Evolutionary conservation across 306 rosid genomes (phyloP), one percentile per base, ranked within the genome.

Genomic region (Senna siamea): DNA sequence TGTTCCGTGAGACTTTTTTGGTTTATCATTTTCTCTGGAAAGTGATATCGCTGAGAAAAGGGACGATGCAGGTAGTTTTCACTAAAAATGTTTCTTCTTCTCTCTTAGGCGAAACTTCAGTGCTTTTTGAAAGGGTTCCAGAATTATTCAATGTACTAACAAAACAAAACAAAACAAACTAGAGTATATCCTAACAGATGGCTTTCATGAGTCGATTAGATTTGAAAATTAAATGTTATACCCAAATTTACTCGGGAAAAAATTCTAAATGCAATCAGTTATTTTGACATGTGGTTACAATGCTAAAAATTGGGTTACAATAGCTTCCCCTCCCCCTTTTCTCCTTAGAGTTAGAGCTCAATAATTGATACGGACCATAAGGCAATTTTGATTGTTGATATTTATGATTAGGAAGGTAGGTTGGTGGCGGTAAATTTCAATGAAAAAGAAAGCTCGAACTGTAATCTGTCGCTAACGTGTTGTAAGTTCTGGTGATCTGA

Each of bases 351-450:
- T 66, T 77, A 47, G 51, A 56, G 60, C 66, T 53, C 77, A 75
- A 58, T 67, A 41, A n/a, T 50, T 55, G 35, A 10, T 9, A 20
- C 6, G 34, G 32, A 8, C 60, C 60, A 10, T 4, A 20, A 22
- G 60, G 60, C 13, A 55, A 13, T 11, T 50, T 55, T 66, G 30
- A 56, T 53, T 32, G 46, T 46, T 78, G 72, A 74, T 75, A 69
- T 78, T 67, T 74, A 78, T 84, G 83, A 72, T 71, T 67, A 51
- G 79, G 75, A 80, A 78, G 74, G 69, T 57, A 28, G 86, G 84
- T 74, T 73, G 83, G 79, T 62, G 80, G 72, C 62, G 40, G 32
- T 71, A 71, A 70, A 12, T 32, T 80, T 57, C 71, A 46, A 47
- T 14, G 41, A 35, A 52, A 54, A 50, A 35, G 9, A 75, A 56